phyloP scores from a whole-genome alignment of 148 eudicot species.

The Fagopyrum homotropicum region DNA sequence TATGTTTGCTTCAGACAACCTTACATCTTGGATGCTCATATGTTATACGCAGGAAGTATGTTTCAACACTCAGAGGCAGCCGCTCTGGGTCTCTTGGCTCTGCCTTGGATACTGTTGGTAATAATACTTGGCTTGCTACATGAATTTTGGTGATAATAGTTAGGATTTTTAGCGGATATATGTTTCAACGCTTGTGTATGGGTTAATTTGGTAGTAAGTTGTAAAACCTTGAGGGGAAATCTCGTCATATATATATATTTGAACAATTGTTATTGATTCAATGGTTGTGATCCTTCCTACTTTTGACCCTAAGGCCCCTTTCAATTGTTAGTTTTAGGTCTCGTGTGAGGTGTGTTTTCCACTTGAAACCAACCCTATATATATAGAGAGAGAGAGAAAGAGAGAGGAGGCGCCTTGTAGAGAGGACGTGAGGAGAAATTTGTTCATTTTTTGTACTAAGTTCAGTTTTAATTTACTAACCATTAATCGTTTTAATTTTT shows the following conservation, averaged over 20 bases:
- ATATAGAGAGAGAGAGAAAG: no score
- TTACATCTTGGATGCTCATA: not conserved
- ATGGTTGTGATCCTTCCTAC: no score
- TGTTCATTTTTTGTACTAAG: no score
- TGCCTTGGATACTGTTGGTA: constrained; percentile 68
- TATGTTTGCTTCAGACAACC: not conserved
- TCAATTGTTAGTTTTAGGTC: no score
- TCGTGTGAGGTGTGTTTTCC: no score
- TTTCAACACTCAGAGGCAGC: constrained; percentile 71
- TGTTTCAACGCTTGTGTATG: not conserved
- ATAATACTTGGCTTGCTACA: not conserved
- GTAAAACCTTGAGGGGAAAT: not conserved
- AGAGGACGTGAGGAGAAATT: no score
- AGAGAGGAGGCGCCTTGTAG: no score
- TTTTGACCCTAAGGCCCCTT: no score
- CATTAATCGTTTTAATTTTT: no score
- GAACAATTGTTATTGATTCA: no score
- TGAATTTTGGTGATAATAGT: not conserved
- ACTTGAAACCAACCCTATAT: no score
- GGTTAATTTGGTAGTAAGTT: not conserved
- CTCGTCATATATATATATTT: not conserved
- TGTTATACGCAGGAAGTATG: constrained; percentile 60
- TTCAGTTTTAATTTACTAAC: no score
- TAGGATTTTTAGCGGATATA: not conserved
- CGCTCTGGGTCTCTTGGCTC: constrained; percentile 58